Conservation (phyloP, 257 asterid genomes). For the Paraleonurus japonicus region DNA sequence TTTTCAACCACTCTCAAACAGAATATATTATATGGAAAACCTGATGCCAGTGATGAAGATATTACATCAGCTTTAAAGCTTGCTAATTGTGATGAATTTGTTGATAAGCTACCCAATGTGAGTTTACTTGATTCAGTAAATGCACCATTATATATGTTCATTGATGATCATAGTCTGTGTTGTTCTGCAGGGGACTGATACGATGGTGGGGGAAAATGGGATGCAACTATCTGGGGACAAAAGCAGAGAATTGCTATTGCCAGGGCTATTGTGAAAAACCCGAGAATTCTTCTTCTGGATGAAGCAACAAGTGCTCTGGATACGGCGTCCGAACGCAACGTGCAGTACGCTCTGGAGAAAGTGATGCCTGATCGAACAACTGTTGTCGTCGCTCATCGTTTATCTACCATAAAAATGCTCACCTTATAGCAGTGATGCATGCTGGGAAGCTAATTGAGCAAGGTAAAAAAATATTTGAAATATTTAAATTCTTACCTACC, state of each 20-base stretch:
- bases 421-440: slow-evolving; percentile 52
- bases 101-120: slow-evolving; percentile 45
- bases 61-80: slow-evolving; percentile 42
- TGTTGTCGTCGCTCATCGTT: slow-evolving; percentile 64
- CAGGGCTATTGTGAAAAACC: slow-evolving; percentile 60
- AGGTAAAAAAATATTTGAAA: slow-evolving; percentile 34
- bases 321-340: slow-evolving; percentile 45
- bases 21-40: slow-evolving; percentile 60
- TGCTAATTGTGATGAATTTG: slow-evolving; percentile 58
- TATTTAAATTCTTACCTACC: background rate
- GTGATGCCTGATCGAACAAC: slow-evolving; percentile 58
- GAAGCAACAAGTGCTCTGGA: slow-evolving; percentile 76
- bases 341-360: slow-evolving; percentile 56
- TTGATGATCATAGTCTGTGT: background rate
- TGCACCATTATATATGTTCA: background rate
- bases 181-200: slow-evolving; percentile 44
- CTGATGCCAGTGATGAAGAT: slow-evolving; percentile 48
- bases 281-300: slow-evolving; percentile 62
- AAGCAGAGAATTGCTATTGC: slow-evolving; percentile 76
- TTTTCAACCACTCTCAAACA: slow-evolving; percentile 55
- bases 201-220: slow-evolving; percentile 65
- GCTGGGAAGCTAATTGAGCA: slow-evolving; percentile 59
- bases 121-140: background rate
- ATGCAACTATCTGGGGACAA: slow-evolving; percentile 71
- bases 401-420: slow-evolving; percentile 60